These are phyloP conservation scores for Oryza coarctata DNA, from an alignment of 176 grass and related monocot species.

Conservation along the genomic window DNA sequence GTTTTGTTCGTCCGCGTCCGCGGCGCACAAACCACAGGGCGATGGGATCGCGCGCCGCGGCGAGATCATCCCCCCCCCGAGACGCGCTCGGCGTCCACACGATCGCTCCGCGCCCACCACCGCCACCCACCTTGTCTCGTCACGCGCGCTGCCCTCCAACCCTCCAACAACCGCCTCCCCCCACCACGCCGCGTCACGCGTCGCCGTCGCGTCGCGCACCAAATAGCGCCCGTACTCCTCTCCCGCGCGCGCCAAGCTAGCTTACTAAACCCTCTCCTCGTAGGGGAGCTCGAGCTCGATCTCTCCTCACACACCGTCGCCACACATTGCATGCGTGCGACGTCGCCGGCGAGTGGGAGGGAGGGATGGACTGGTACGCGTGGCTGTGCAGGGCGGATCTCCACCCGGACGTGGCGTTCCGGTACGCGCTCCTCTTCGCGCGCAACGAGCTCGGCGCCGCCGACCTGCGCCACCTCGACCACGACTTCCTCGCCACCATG, in stretches of 20 bases:
- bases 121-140: not conserved
- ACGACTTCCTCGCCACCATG: slow-evolving; percentile 78
- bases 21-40: too few relatives aligned
- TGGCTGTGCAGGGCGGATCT: slow-evolving; percentile 69
- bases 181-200: too few relatives aligned
- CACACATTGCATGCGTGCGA: too few relatives aligned
- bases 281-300: too few relatives aligned
- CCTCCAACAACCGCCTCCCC: not conserved
- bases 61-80: too few relatives aligned
- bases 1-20: too few relatives aligned
- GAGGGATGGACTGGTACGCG: slow-evolving; percentile 86
- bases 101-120: not conserved
- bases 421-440: slow-evolving; percentile 71
- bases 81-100: too few relatives aligned
- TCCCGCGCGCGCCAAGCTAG: too few relatives aligned
- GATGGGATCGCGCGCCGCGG: too few relatives aligned
- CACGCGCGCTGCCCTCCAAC: slow-evolving; percentile 4
- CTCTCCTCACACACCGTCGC: too few relatives aligned
- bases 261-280: too few relatives aligned
- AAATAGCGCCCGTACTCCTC: not conserved
- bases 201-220: not conserved
- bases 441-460: slow-evolving; percentile 63
- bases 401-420: slow-evolving; percentile 48
- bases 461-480: slow-evolving; percentile 72
- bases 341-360: not conserved